These are phyloP conservation scores for Scheffersomyces stambukii DNA, from an alignment of 1,139 yeast genomes.

Conservation along the genomic window DNA sequence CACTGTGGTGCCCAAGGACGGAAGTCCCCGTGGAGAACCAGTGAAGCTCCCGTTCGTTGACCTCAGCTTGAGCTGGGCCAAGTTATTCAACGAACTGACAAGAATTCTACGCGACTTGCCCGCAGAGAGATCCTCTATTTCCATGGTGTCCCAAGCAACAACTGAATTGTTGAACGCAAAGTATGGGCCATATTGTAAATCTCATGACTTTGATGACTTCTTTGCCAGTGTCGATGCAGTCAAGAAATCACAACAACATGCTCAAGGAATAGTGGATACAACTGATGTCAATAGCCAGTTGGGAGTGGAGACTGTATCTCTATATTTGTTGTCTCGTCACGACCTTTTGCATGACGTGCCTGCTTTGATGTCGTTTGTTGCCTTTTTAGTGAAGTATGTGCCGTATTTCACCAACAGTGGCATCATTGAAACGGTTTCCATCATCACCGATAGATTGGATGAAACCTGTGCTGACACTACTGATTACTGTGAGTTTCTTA, in stretches of 20 bases:
- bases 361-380: no score
- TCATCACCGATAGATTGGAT: no score
- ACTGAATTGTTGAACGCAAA: neutral
- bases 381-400: conserved; percentile 15
- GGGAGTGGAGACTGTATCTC: conserved; percentile 20
- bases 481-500: no score
- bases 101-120: no score
- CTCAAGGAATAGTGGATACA: conserved; percentile 13
- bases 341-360: no score
- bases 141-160: neutral
- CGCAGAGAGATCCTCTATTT: no score
- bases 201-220: conserved; percentile 9
- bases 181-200: no score
- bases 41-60: no score
- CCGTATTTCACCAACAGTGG: conserved; percentile 15
- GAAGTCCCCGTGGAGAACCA: no score
- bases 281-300: conserved; percentile 11
- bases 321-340: conserved; percentile 17
- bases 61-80: conserved; percentile 29
- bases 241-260: conserved; percentile 14
- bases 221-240: conserved; percentile 17
- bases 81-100: conserved; percentile 22
- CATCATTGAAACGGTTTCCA: no score
- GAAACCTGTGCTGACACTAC: no score
- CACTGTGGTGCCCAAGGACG: conserved; percentile 19